Conservation (phyloP, 2,329 filamentous ascomycete genomes). For the Fusarium sarcochroum region DNA sequence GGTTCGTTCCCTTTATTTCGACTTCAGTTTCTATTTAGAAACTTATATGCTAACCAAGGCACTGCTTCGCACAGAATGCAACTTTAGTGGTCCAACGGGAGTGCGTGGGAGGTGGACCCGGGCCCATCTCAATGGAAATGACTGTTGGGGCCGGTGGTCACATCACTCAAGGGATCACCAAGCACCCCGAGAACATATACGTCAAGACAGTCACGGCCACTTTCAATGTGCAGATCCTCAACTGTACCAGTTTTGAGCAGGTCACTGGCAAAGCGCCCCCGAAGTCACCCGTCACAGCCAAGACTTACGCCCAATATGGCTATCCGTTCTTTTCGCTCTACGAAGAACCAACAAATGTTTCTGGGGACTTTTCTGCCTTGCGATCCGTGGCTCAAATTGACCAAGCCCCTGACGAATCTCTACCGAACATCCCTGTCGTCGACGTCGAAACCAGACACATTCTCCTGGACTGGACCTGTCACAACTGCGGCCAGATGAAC, state of each 20-base stretch:
- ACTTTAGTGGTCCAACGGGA: no score
- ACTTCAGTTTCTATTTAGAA: no score
- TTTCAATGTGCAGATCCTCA: slow-evolving; percentile 17
- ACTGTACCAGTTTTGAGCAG: neutral
- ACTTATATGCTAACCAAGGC: no score
- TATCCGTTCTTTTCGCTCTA: slow-evolving; percentile 7
- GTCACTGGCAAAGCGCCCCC: neutral
- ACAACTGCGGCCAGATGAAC: neutral
- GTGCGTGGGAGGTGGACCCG: no score
- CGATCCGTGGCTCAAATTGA: neutral
- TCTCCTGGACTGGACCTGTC: neutral
- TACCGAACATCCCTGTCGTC: neutral
- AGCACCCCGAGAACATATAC: rapidly evolving
- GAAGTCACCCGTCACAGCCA: neutral
- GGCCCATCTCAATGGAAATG: no score
- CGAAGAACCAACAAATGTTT: neutral
- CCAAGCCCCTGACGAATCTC: rapidly evolving
- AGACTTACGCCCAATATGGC: neutral
- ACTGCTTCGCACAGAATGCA: no score
- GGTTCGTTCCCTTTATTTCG: no score
- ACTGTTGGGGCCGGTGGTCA: neutral
- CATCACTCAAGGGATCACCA: slow-evolving; percentile 8
- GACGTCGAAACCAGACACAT: neutral
- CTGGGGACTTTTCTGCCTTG: neutral
- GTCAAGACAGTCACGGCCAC: neutral